Base-by-base conservation (phyloP, 352 stramenopile genomes). In the Globisporangium middletonii region DNA sequence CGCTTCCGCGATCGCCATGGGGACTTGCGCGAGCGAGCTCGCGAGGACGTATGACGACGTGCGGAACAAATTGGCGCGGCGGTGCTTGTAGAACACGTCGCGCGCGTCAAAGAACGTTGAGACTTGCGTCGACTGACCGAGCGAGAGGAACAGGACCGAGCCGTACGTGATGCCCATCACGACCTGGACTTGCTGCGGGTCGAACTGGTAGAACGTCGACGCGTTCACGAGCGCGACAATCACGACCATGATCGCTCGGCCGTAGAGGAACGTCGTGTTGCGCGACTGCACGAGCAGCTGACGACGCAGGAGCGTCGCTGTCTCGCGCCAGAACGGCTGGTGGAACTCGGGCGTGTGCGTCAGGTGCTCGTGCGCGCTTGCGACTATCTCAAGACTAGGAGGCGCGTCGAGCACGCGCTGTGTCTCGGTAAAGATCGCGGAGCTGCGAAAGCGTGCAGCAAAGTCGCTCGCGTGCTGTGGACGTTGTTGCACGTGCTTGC, bases 31-130 rank as follows among this genome's bases (percentile, higher is more conserved):
- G 44, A 92, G 82, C 16, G 72, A 75, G 45, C 67, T 76, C 35
- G 93, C 55, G n/a, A 79, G 65, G 18, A 89, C 69, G 48, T 69
- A 92, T 47, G 59, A 83, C 53, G 63, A 72, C 26, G 83, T 76
- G 23, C 72, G 77, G 61, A 79, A 92, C 65, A 94, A 94, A 62
- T 94, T 92, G 37, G 75, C 68, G 33, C 78, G 74, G 3, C 71
- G 68, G 42, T 95, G 86, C 61, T 92, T 94, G 75, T 93, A 93
- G 59, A 89, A 95, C 19, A 86, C 59, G 27, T 68, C 72, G 12
- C 73, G 75, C 26, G 62, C 64, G 19, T 83, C 68, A 64, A 94
- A 84, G 57, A 92, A 84, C 19, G 73, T 77, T 30, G 85, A 79
- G 19, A 96, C 71, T 53, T 88, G 74, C 15, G 83, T 65, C 55